These are phyloP conservation scores for Elaeagnus macrophylla DNA, from an alignment of 306 rosid genomes.

Conservation along the genomic window DNA sequence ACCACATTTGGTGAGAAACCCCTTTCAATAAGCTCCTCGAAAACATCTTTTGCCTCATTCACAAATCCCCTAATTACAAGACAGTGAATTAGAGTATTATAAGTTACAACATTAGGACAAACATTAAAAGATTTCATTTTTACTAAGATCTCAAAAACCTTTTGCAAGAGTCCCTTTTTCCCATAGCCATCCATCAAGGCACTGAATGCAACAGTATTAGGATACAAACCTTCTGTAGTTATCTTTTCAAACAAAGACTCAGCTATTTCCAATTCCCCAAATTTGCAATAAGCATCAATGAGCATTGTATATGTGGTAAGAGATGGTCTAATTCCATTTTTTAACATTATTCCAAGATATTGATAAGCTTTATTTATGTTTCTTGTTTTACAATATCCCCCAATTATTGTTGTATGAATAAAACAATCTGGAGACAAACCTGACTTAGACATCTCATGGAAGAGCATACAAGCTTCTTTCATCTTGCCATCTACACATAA, in stretches of 20 bases:
- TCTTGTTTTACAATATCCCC: slow-evolving; percentile 23
- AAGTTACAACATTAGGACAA: slow-evolving; percentile 29
- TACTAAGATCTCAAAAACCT: slow-evolving; percentile 24
- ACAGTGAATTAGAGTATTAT: slow-evolving; percentile 37
- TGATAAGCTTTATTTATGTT: slow-evolving; percentile 14
- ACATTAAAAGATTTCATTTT: no score
- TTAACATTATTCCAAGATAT: slow-evolving; percentile 30
- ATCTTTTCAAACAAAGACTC: no score
- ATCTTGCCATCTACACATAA: no score
- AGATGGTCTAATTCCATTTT: slow-evolving; percentile 28
- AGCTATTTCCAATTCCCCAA: no score
- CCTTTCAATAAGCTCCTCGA: slow-evolving; percentile 28
- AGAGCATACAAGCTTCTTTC: no score
- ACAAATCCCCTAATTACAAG: slow-evolving; percentile 24
- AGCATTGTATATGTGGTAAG: no score
- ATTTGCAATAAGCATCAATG: no score
- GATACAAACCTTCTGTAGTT: slow-evolving; percentile 20
- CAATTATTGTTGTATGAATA: no score
- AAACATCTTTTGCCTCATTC: slow-evolving; percentile 23
- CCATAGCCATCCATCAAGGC: slow-evolving; percentile 33
- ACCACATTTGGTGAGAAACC: slow-evolving; percentile 31
- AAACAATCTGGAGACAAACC: no score
- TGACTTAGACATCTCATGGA: no score
- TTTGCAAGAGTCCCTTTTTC: slow-evolving; percentile 28
- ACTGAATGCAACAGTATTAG: slow-evolving; percentile 26